Evolutionary conservation across 768 basidiomycete genomes (phyloP), one percentile per base, ranked within the genome.

Genomic region (Suillus plorans): DNA sequence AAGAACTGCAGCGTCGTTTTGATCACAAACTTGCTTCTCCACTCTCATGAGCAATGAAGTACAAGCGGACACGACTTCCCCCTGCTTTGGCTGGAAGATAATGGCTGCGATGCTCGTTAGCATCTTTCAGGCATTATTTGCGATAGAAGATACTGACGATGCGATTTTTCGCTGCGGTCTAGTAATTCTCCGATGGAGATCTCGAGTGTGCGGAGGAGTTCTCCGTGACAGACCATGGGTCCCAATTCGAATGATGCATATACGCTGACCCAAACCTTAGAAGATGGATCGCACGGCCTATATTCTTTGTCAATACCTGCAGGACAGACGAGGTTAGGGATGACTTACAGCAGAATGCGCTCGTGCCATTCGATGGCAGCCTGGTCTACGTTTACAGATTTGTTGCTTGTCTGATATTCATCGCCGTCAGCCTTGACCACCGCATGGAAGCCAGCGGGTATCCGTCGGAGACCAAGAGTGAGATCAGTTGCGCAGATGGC

Each of bases 371-470:
- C 49, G 18, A 50, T 18, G 10, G n/a, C 34, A 8, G 13, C n/a
- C 20, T 20, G 16, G 12, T 61, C 25, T 34, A 61, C 14, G 10
- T 28, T 34, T 14, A 61, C 6, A 1, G 49, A 20, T 44, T 61
- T 64, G 20, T n/a, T 64, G 6, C 5, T 8, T 3, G 64, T 64
- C 37, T 60, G 59, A 7, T 4, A 52, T 50, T 42, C 25, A 10
- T n/a, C 5, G 7, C n/a, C 14, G 0, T 49, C 50, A 0, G 42
- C 2, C 18, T 22, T 10, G 13, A 64, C 12, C 5, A 2, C 12
- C 12, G 66, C 53, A 47, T 61, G 65, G 22, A 70, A 64, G 6
- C 69, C 69, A 5, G 62, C 37, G 5, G 69, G 69, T 5, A 66
- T 59, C 2, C 60, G 60, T 3, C 16, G 28, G 13, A 66, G 44